A percentile compares a stretch with the other conserved stretches of the same genome.
phyloP scores from a whole-genome alignment of 306 rosid genomes.

The Castanopsis chinensis region DNA sequence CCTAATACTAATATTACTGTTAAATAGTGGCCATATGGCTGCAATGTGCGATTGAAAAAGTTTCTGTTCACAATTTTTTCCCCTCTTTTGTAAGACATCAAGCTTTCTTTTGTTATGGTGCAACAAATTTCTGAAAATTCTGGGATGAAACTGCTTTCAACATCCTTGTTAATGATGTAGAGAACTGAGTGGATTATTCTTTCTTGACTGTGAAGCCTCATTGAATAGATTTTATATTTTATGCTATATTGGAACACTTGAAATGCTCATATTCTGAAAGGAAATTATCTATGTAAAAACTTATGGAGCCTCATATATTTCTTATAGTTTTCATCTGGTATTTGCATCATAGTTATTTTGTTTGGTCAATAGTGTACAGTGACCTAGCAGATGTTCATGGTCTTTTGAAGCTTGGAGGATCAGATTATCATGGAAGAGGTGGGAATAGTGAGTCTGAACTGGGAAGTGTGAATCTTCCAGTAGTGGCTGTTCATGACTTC shows the following conservation, averaged over 20 bases:
- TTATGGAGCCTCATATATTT: slow-evolving; percentile 4
- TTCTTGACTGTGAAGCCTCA: neutral
- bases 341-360: slow-evolving; percentile 5
- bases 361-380: slow-evolving; percentile 59
- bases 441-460: slow-evolving; percentile 74
- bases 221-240: neutral
- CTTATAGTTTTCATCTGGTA: neutral
- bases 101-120: neutral
- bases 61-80: no score
- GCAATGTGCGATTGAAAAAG: no score
- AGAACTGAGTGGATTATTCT: neutral
- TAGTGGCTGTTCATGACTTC: slow-evolving; percentile 61
- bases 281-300: slow-evolving; percentile 6
- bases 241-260: neutral
- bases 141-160: neutral
- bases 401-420: slow-evolving; percentile 92
- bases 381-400: slow-evolving; percentile 75
- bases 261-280: neutral
- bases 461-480: slow-evolving; percentile 95
- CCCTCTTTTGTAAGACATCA: no score
- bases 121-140: neutral
- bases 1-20: no score
- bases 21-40: no score
- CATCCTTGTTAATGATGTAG: neutral
- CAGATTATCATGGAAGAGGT: slow-evolving; percentile 91